Percentiles rank a stretch among this genome's conserved stretches.
phyloP scores from a whole-genome alignment of 768 basidiomycete species.

The Mycena latifolia region DNA sequence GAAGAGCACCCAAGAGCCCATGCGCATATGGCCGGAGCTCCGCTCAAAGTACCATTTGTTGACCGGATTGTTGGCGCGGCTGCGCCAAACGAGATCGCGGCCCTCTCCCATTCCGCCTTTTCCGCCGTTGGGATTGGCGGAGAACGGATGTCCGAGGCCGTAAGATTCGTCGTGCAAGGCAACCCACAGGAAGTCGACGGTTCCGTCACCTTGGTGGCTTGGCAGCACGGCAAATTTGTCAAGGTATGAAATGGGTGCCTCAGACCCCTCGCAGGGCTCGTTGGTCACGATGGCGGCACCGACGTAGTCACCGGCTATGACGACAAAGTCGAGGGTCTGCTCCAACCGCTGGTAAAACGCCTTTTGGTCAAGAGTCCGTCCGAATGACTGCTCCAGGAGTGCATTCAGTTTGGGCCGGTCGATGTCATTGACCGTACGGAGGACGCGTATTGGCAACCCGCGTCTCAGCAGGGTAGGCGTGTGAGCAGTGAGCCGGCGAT shows the following conservation, averaged over 20 bases:
- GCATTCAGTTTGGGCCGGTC: conserved; percentile 80
- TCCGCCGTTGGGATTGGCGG: conserved; percentile 96
- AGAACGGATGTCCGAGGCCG: conserved; percentile 92
- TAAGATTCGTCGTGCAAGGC: conserved; percentile 98
- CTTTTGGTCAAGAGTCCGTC: conserved; percentile 74
- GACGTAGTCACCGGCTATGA: conserved; percentile 95
- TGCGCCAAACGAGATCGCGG: conserved; percentile 96
- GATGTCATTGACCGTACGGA: conserved; percentile 76
- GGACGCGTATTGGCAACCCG: conserved; percentile 88
- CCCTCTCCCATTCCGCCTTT: conserved; percentile 91
- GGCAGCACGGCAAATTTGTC: conserved; percentile 99
- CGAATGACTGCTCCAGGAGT: conserved; percentile 92
- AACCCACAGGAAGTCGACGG: conserved; percentile 99
- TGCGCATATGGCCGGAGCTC: conserved; percentile 88
- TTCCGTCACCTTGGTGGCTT: conserved; percentile 96
- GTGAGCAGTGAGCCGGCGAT: conserved; percentile 86
- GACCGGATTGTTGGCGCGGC: conserved; percentile 91
- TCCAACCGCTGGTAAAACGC: conserved; percentile 87
- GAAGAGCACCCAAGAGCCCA: conserved; percentile 93
- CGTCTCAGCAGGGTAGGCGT: conserved; percentile 94
- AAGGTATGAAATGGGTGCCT: conserved; percentile 83
- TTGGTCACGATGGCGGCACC: conserved; percentile 95
- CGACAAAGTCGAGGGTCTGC: conserved; percentile 86
- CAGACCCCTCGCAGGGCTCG: conserved; percentile 53
- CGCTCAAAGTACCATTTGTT: conserved; percentile 99